Evolutionary conservation across 2,329 filamentous ascomycete genomes (phyloP), one percentile per base, ranked within the genome.

Genomic region (Penicillium aurantiogriseum): DNA sequence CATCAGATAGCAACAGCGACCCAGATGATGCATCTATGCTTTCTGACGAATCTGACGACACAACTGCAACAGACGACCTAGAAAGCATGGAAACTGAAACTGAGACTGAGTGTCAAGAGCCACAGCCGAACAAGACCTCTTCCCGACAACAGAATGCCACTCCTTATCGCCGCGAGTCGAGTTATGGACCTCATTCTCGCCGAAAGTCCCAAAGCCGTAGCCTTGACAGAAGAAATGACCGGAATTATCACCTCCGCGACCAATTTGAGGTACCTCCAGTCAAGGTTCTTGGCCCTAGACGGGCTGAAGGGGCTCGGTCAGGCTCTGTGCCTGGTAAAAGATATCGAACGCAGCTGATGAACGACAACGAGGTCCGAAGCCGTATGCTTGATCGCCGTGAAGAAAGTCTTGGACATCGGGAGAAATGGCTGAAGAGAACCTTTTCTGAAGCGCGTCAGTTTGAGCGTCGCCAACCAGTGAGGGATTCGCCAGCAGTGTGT

Each of bases 21-120:
- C 69, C 63, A n/a, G 69, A 72, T 29, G 69, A 71, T 19, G 68
- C 70, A 19, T 70, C 69, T 1, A 56, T 63, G 38, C 51, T 68
- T 8, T 69, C 68, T 39, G 71, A 72, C 21, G 38, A 57, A 9
- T 68, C 67, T 4, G 60, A 67, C 5, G 57, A 65, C 8, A 69
- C 63, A 38, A 71, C 69, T 7, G 63, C 62, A 2, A 71, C 67
- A 7, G 72, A 72, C 11, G 64, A 66, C 29, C 65, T 64, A 10
- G 64, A 65, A 15, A 58, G 58, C 33, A 68, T 70, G 38, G 57
- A 63, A 19, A 56, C 60, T 11, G 61, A 67, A 27, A 51, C 27
- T 7, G 60, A 67, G 48, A 31, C 10, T 15, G 61, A 67, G n/a
- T 57, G 57, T 29, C 21, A 55, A 21, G 46, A 56, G 9, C 60